These are phyloP conservation scores for Rhynchospora tenuis DNA, from an alignment of 176 grass and related monocot genomes.

Conservation along the genomic window DNA sequence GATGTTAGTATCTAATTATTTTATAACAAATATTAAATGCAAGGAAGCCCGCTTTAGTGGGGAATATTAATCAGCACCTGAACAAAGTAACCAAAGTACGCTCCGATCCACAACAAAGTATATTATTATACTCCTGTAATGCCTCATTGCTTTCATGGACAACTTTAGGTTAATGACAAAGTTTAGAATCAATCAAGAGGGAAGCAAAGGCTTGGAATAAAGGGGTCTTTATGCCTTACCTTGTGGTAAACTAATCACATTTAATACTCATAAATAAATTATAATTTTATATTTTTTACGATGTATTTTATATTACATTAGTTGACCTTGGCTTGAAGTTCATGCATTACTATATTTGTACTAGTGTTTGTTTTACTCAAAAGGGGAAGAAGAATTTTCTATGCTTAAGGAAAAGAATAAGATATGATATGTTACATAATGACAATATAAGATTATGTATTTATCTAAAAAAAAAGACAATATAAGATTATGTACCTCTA, in stretches of 20 bases:
- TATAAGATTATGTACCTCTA: too few species aligned
- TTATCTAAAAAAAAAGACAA: too few species aligned
- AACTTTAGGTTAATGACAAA: slow-evolving; percentile 17
- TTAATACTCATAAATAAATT: background rate
- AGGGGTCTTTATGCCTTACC: slow-evolving; percentile 6
- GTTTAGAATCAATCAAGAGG: slow-evolving; percentile 24
- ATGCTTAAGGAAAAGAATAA: too few species aligned
- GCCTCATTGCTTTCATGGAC: slow-evolving; percentile 3
- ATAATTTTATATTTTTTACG: background rate
- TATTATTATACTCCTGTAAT: slow-evolving; percentile 15
- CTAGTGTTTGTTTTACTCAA: background rate
- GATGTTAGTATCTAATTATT: background rate
- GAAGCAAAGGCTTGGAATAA: slow-evolving; percentile 29
- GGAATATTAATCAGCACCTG: background rate
- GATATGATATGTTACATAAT: too few species aligned
- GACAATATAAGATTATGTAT: too few species aligned
- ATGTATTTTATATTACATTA: background rate
- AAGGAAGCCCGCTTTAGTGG: background rate
- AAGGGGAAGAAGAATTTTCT: too few species aligned
- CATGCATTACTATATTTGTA: background rate
- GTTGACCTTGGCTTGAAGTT: background rate
- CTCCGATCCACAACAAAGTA: slow-evolving; percentile 6
- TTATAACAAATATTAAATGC: slow-evolving; percentile 8
- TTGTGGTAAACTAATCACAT: background rate
- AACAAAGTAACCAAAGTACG: slow-evolving; percentile 9